Conservation (phyloP, 805 yeast genomes). For the Myxozyma neglecta region DNA sequence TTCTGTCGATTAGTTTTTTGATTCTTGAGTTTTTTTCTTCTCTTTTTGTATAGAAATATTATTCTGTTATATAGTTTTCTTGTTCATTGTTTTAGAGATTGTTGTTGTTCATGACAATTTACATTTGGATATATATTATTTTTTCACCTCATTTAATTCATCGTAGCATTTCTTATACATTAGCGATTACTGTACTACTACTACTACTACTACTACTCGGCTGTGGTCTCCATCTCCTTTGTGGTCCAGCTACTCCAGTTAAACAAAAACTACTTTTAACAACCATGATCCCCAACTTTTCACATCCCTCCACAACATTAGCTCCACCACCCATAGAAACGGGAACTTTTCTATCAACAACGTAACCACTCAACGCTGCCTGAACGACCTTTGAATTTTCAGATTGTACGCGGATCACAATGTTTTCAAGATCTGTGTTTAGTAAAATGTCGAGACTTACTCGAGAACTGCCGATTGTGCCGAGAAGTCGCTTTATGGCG, state of each 20-base stretch:
- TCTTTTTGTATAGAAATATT: background rate
- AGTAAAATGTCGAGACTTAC: conserved; percentile 17
- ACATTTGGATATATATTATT: background rate
- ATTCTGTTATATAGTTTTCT: background rate
- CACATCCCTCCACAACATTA: conserved; percentile 1
- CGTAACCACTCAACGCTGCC: conserved; percentile 22
- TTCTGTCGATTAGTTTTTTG: background rate
- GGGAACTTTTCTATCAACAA: background rate
- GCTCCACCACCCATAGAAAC: conserved; percentile 1
- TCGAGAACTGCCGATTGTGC: conserved; percentile 17
- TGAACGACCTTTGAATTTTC: conserved; percentile 1
- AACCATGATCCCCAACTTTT: conserved; percentile 10
- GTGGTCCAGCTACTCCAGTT: conserved; percentile 17
- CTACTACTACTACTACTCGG: background rate
- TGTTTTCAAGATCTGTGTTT: background rate
- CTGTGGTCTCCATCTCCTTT: conserved; percentile 20
- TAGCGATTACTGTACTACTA: background rate
- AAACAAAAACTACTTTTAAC: conserved; percentile 3
- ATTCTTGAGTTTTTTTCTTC: background rate
- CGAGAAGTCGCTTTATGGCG: conserved; percentile 18
- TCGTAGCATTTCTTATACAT: background rate
- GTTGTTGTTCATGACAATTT: background rate
- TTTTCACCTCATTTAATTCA: background rate
- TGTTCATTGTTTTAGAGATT: background rate
- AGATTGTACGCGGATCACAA: conserved; percentile 18